phyloP scores from a whole-genome alignment of 2,329 filamentous ascomycete genomes.

The Colletotrichum echinochloae region DNA sequence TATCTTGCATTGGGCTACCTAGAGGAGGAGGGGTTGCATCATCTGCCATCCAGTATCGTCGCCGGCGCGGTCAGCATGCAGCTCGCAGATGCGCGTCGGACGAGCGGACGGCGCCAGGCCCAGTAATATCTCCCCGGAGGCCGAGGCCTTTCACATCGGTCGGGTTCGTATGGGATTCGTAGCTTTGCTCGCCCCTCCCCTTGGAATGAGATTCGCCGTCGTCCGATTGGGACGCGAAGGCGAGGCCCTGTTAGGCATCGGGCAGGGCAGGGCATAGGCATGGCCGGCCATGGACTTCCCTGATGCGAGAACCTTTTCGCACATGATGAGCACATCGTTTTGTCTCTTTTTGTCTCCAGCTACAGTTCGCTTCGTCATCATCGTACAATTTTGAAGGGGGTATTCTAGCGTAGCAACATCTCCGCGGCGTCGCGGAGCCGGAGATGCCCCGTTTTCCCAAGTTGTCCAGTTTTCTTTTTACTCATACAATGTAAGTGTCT shows the following conservation, averaged over 20 bases:
- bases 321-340: too few species aligned
- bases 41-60: background rate
- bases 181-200: conserved; percentile 8
- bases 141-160: too few species aligned
- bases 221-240: conserved; percentile 13
- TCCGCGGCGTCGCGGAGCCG: background rate
- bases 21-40: background rate
- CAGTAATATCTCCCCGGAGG: background rate
- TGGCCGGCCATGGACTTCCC: background rate
- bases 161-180: background rate
- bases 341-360: too few species aligned
- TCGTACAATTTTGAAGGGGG: conserved; percentile 28
- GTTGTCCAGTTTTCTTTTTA: conserved; percentile 12
- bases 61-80: background rate
- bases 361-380: conserved; percentile 23
- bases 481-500: conserved; percentile 28
- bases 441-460: conserved; percentile 22
- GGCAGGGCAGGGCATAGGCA: too few species aligned
- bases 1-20: background rate
- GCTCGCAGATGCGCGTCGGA: conserved; percentile 12
- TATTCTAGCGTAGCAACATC: conserved; percentile 24
- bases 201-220: conserved; percentile 27
- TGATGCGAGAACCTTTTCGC: background rate
- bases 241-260: background rate
- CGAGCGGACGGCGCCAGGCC: conserved; percentile 26